Evolutionary conservation across 2,329 filamentous ascomycete species (phyloP), one percentile per base, ranked within the genome.

Genomic region (Tolypocladium capitatum): DNA sequence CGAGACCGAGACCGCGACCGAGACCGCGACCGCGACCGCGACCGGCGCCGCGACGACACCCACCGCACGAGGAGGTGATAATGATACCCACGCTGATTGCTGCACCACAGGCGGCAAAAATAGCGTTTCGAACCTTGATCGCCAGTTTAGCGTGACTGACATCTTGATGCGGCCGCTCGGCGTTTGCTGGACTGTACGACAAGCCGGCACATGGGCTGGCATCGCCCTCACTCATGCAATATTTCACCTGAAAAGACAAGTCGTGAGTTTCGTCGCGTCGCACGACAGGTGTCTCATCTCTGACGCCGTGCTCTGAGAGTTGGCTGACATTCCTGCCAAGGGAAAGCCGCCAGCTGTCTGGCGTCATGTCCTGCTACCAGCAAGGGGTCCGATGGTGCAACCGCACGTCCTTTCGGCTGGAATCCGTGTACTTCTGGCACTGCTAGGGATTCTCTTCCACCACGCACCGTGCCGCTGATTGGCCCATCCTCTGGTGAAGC

Each of bases 1-100:
- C 60, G 58, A 38, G 55, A 61, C 50, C 60, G 55, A 56, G 63
- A 60, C 53, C 61, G 54, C 42, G 57, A 55, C 33, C 49, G 51
- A 13, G n/a, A n/a, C n/a, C 45, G 51, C 14, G 40, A 47, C 40
- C 38, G 46, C 54, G 61, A 61, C 48, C 59, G 58, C 34, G 55
- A 61, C 51, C 59, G 55, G 14, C 38, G 47, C n/a, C 45, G 40
- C 11, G 46, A 51, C 20, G 44, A 50, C 38, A 34, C 43, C 13
- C 50, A 50, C 20, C 48, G 51, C 41, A 32, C 48, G 35, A 45
- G 45, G 36, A 18, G 43, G 32, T 48, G 46, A 50, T 33, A 10
- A 14, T 16, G 21, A 28, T 18, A 18, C 8, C 38, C 6, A 28
- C 11, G 16, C 16, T 16, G 24, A 30, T 42, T 11, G 38, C 38